These are phyloP conservation scores for Filobasidium floriforme DNA, from an alignment of 768 basidiomycete species.

Conservation along the genomic window DNA sequence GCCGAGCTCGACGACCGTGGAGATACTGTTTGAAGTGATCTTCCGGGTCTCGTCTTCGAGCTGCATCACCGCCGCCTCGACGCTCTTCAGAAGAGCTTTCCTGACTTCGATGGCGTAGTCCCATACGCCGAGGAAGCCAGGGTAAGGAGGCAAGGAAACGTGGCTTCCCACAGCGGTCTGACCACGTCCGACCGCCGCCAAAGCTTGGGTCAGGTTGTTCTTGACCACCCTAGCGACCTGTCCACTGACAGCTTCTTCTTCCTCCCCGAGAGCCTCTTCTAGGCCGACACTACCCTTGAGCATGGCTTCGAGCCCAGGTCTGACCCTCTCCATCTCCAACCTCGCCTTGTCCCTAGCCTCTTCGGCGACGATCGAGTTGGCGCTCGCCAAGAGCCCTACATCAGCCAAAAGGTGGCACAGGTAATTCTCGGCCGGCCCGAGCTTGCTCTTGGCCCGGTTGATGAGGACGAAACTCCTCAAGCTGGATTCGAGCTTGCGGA, in stretches of 20 bases:
- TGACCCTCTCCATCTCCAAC: conserved; percentile 59
- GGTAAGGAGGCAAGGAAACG: conserved; percentile 61
- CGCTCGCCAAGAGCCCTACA: conserved; percentile 72
- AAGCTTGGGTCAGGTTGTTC: conserved; percentile 56
- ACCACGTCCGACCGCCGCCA: conserved; percentile 71
- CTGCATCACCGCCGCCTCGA: conserved; percentile 69
- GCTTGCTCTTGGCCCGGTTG: conserved; percentile 93
- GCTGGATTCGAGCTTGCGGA: conserved; percentile 79
- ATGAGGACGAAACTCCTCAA: conserved; percentile 89
- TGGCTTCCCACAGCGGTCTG: conserved; percentile 42
- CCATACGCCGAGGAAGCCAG: conserved; percentile 73
- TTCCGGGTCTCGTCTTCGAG: conserved; percentile 77
- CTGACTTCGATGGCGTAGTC: conserved; percentile 78
- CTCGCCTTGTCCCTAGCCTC: conserved; percentile 65
- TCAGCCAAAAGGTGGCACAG: conserved; percentile 82
- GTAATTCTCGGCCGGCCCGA: conserved; percentile 86
- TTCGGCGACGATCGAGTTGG: conserved; percentile 81
- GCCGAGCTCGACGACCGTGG: conserved; percentile 60
- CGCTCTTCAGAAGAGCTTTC: conserved; percentile 62
- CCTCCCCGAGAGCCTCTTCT: conserved; percentile 67
- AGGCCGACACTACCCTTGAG: conserved; percentile 62
- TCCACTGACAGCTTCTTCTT: conserved; percentile 68
- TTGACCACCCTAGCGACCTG: conserved; percentile 54
- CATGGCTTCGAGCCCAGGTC: conserved; percentile 85
- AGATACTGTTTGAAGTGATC: conserved; percentile 60